These are phyloP conservation scores for Phascolomyces articulosus DNA, from an alignment of 371 early-diverging fungal species.

Conservation along the genomic window DNA sequence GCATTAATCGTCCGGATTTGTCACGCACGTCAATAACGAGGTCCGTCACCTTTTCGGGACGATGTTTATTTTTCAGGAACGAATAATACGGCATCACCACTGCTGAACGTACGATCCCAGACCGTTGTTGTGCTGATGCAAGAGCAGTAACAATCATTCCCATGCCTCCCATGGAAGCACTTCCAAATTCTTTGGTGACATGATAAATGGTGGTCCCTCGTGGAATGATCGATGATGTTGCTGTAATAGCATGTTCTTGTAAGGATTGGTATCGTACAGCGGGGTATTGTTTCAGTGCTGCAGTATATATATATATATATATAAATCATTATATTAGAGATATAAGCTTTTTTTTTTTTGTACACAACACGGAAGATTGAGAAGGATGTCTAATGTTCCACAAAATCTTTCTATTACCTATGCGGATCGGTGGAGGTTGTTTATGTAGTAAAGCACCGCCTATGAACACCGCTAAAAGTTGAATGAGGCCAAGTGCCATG, in stretches of 20 bases:
- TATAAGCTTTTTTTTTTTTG: background rate
- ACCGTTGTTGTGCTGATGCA: constrained; percentile 59
- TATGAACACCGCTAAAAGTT: constrained; percentile 36
- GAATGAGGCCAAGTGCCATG: constrained; percentile 37
- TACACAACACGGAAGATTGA: constrained; percentile 6
- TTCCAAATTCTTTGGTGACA: constrained; percentile 62
- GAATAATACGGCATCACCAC: constrained; percentile 68
- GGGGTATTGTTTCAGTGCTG: constrained; percentile 50
- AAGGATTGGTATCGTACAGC: constrained; percentile 54
- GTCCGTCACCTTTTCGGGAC: constrained; percentile 32
- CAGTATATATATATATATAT: background rate
- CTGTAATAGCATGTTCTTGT: constrained; percentile 28
- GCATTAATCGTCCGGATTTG: constrained; percentile 36
- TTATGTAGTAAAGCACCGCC: constrained; percentile 45
- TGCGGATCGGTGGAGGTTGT: constrained; percentile 48
- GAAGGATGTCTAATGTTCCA: constrained; percentile 18
- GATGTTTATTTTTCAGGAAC: constrained; percentile 42
- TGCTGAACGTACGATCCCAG: constrained; percentile 50
- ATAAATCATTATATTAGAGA: background rate
- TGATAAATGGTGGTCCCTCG: constrained; percentile 56
- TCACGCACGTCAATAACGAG: constrained; percentile 58
- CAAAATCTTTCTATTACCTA: constrained; percentile 46
- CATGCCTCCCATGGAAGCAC: constrained; percentile 58
- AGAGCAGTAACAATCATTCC: constrained; percentile 69
- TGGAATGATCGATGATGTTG: constrained; percentile 17